Evolutionary conservation across 352 stramenopile genomes (phyloP).

Genomic region (Pythium vanterpoolii): DNA sequence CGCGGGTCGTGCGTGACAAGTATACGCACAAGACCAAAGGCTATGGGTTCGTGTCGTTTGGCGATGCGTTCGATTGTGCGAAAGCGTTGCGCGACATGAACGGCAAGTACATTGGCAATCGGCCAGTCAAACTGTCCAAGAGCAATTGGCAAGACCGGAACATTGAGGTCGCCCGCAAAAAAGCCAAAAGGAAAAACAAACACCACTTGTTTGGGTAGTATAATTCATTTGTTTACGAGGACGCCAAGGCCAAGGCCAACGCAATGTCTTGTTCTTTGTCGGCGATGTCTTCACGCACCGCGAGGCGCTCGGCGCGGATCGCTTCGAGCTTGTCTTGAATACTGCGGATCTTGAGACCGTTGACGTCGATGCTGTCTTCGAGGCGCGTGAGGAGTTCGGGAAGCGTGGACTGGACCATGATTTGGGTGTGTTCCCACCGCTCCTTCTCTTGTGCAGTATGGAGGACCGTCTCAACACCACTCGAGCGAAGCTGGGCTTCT

Average conservation of each 20-base stretch:
- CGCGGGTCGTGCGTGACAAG: slow-evolving; percentile 83
- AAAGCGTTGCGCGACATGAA: slow-evolving; percentile 96
- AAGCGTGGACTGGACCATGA: slow-evolving; percentile 50
- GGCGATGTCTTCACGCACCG: slow-evolving; percentile 57
- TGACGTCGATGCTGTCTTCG: slow-evolving; percentile 63
- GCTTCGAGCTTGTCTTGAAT: slow-evolving; percentile 58
- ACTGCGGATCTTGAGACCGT: slow-evolving; percentile 54
- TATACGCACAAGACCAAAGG: slow-evolving; percentile 88
- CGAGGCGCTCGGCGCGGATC: slow-evolving; percentile 43
- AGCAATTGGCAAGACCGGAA: slow-evolving; percentile 95
- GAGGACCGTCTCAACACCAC: slow-evolving; percentile 25
- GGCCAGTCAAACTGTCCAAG: slow-evolving; percentile 93
- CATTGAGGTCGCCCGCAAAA: slow-evolving; percentile 87
- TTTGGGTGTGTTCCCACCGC: slow-evolving; percentile 43
- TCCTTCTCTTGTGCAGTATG: slow-evolving; percentile 32
- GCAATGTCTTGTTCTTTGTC: slow-evolving; percentile 59
- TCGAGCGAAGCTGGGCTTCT: slow-evolving; percentile 9
- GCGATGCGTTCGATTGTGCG: slow-evolving; percentile 92
- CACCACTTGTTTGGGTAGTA: slow-evolving; percentile 65
- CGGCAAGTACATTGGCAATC: slow-evolving; percentile 94
- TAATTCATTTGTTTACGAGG: not conserved
- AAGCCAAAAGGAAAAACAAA: slow-evolving; percentile 85
- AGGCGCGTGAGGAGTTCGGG: slow-evolving; percentile 48
- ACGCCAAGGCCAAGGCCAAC: slow-evolving; percentile 35
- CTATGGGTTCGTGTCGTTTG: slow-evolving; percentile 95